Conservation (phyloP, 768 basidiomycete species). For the Psilocybe subaeruginosa region DNA sequence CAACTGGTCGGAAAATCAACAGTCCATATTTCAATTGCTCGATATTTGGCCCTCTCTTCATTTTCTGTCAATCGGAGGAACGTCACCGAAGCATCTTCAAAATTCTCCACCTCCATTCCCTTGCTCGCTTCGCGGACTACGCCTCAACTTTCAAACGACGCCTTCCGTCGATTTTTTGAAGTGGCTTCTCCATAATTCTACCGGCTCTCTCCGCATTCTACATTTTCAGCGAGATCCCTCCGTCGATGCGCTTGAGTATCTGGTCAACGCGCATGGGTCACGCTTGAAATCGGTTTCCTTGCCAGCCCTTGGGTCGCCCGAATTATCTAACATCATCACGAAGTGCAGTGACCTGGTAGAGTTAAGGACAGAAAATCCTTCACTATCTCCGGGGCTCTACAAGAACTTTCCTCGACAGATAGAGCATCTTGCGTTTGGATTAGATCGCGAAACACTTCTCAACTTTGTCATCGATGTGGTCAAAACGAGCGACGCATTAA, state of each 20-base stretch:
- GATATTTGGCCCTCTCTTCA: conserved; percentile 62
- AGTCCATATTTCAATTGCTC: conserved; percentile 62
- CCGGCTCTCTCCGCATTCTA: conserved; percentile 49
- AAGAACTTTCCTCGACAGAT: conserved; percentile 51
- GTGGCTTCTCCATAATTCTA: conserved; percentile 70
- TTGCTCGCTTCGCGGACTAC: conserved; percentile 52
- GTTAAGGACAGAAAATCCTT: conserved; percentile 59
- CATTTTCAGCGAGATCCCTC: conserved; percentile 67
- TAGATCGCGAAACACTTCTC: conserved; percentile 58
- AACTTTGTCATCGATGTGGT: conserved; percentile 59
- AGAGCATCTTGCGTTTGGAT: conserved; percentile 61
- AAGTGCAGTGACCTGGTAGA: conserved; percentile 54
- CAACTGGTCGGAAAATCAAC: conserved; percentile 71
- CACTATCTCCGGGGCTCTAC: conserved; percentile 46
- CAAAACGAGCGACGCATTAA: conserved; percentile 45
- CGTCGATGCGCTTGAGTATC: conserved; percentile 52
- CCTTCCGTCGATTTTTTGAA: conserved; percentile 65
- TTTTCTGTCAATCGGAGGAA: conserved; percentile 61
- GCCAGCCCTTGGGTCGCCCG: conserved; percentile 54
- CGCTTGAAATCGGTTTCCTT: conserved; percentile 58
- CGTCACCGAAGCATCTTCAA: conserved; percentile 52
- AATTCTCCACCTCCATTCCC: conserved; percentile 46
- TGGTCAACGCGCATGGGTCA: conserved; percentile 51
- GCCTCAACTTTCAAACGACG: conserved; percentile 67
- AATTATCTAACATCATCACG: conserved; percentile 47